Conservation (phyloP, 352 stramenopile species). For the Phytophthora pistaciae region DNA sequence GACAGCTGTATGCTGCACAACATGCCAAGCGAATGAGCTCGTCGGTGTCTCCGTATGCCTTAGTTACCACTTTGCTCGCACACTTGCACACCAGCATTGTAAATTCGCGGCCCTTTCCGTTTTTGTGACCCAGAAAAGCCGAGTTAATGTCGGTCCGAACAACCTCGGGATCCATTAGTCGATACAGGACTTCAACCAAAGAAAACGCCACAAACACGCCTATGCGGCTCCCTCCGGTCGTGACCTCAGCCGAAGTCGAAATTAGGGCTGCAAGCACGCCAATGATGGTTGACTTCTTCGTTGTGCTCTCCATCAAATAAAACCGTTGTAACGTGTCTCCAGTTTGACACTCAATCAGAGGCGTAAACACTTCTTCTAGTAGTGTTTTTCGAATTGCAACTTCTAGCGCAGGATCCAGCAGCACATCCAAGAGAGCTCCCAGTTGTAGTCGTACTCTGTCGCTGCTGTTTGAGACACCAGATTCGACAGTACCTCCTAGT, state of each 20-base stretch:
- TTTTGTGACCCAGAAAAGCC: slow-evolving; percentile 73
- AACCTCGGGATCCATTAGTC: slow-evolving; percentile 66
- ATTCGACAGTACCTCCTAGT: slow-evolving; percentile 5
- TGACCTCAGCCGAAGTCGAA: slow-evolving; percentile 57
- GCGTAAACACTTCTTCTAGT: slow-evolving; percentile 59
- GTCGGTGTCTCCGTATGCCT: slow-evolving; percentile 43
- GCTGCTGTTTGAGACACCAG: slow-evolving; percentile 5
- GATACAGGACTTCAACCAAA: slow-evolving; percentile 74
- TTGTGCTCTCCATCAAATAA: slow-evolving; percentile 48
- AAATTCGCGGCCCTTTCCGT: slow-evolving; percentile 82
- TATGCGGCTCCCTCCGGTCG: slow-evolving; percentile 43
- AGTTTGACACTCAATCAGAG: slow-evolving; percentile 55
- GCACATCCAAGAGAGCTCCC: slow-evolving; percentile 44
- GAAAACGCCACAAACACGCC: slow-evolving; percentile 66
- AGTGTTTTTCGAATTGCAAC: slow-evolving; percentile 51
- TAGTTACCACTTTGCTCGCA: slow-evolving; percentile 79
- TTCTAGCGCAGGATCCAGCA: slow-evolving; percentile 53
- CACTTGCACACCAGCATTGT: slow-evolving; percentile 90
- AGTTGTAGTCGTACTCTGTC: slow-evolving; percentile 26
- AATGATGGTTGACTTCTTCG: slow-evolving; percentile 48
- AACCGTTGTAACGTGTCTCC: slow-evolving; percentile 46
- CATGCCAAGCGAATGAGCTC: slow-evolving; percentile 58
- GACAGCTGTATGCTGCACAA: slow-evolving; percentile 77
- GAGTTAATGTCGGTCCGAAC: slow-evolving; percentile 75
- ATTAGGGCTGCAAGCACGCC: slow-evolving; percentile 65